Evolutionary conservation across 331 rosid genomes (phyloP).

Genomic region (Malus hybrid): DNA sequence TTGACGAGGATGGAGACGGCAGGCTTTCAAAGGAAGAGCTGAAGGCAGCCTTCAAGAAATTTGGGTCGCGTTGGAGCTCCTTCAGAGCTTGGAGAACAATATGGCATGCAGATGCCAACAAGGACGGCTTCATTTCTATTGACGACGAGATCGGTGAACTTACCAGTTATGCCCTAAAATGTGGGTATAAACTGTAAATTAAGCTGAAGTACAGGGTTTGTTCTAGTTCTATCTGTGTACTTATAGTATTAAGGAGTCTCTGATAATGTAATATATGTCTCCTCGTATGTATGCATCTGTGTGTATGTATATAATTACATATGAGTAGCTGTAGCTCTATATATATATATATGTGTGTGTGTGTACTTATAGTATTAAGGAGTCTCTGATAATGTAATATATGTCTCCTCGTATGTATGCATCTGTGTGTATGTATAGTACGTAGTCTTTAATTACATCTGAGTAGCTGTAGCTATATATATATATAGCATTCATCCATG

Average conservation of each 20-base stretch:
- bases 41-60: constrained; percentile 5
- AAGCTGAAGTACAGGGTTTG: neutral
- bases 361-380: no score
- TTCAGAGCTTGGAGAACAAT: constrained; percentile 18
- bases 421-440: no score
- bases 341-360: no score
- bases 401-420: neutral
- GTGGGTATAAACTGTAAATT: neutral
- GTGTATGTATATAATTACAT: no score
- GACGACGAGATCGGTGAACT: constrained; percentile 9
- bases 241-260: no score
- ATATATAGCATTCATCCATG: no score
- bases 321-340: no score
- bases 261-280: neutral
- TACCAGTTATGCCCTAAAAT: constrained; percentile 7
- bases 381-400: no score
- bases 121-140: constrained; percentile 11
- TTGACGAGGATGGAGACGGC: constrained; percentile 15
- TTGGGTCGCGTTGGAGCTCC: constrained; percentile 17
- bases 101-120: constrained; percentile 5
- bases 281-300: neutral
- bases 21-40: constrained; percentile 17
- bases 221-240: no score
- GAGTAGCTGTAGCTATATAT: neutral
- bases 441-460: neutral